Conservation (phyloP, 129 eudicot species). For the Tagetes patula region DNA sequence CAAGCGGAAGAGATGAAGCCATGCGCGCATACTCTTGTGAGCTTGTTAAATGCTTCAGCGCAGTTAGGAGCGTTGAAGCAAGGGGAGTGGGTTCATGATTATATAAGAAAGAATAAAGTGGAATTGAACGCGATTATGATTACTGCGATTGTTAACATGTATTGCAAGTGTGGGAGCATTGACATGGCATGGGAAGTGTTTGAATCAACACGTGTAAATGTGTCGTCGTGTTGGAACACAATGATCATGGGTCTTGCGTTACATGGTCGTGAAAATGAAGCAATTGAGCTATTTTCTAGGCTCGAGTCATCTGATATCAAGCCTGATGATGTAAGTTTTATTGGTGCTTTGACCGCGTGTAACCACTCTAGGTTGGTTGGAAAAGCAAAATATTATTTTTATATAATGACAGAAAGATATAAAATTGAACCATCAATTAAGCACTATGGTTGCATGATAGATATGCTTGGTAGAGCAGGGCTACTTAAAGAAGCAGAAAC, state of each 20-base stretch:
- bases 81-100: constrained; percentile 74
- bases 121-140: constrained; percentile 44
- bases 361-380: constrained; percentile 51
- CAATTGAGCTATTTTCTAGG: constrained; percentile 44
- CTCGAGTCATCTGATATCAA: constrained; percentile 33
- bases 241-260: constrained; percentile 70
- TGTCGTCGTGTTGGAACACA: constrained; percentile 67
- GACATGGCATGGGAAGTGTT: constrained; percentile 51
- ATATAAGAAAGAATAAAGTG: constrained; percentile 40
- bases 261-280: constrained; percentile 48
- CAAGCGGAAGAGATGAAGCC: constrained; percentile 42
- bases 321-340: constrained; percentile 58
- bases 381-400: constrained; percentile 48
- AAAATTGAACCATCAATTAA: constrained; percentile 50
- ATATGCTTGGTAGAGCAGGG: constrained; percentile 60
- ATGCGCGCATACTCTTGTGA: constrained; percentile 52
- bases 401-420: constrained; percentile 41
- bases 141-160: constrained; percentile 65
- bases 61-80: constrained; percentile 57
- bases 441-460: constrained; percentile 76
- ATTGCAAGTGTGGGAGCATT: constrained; percentile 65
- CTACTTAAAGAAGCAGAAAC: constrained; percentile 50
- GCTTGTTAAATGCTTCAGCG: constrained; percentile 60
- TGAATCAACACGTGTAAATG: constrained; percentile 33
- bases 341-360: constrained; percentile 60